A percentile compares a stretch with the other conserved stretches of the same genome.
These are phyloP conservation scores for Xylogone sp. DNA, from an alignment of 2,329 filamentous ascomycete species.

Conservation along the genomic window DNA sequence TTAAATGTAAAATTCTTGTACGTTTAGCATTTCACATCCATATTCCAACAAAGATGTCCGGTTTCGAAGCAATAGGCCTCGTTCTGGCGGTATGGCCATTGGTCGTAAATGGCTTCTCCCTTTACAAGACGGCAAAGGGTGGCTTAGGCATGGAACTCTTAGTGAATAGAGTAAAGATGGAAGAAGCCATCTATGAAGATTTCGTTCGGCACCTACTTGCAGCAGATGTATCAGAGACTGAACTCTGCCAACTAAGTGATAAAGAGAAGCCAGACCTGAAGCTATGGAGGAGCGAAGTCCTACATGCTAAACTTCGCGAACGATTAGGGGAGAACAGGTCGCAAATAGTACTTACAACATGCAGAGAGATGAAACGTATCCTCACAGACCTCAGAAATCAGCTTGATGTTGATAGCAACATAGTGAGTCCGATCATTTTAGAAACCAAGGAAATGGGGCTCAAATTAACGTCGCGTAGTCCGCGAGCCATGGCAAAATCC, in stretches of 20 bases:
- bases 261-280: not conserved
- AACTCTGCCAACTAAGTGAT: not conserved
- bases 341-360: not conserved
- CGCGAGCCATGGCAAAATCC: not conserved
- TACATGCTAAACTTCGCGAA: not conserved
- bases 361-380: not conserved
- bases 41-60: slow-evolving; percentile 2
- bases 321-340: not conserved
- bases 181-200: slow-evolving; percentile 4
- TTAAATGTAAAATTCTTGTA: no score
- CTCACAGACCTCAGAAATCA: not conserved
- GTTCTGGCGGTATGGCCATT: slow-evolving; percentile 5
- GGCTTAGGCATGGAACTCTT: slow-evolving; percentile 2
- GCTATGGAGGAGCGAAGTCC: not conserved
- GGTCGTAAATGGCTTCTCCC: slow-evolving; percentile 4
- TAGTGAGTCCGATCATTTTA: no score
- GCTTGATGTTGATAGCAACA: not conserved
- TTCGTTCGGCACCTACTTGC: slow-evolving; percentile 5
- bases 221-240: slow-evolving; percentile 3
- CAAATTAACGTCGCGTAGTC: not conserved
- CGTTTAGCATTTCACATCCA: not conserved
- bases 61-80: slow-evolving; percentile 6
- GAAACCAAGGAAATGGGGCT: not conserved
- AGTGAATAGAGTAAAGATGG: slow-evolving; percentile 1
- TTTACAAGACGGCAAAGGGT: slow-evolving; percentile 7